Conservation (phyloP, 805 yeast genomes). For the Isabelozyma gotoi region DNA sequence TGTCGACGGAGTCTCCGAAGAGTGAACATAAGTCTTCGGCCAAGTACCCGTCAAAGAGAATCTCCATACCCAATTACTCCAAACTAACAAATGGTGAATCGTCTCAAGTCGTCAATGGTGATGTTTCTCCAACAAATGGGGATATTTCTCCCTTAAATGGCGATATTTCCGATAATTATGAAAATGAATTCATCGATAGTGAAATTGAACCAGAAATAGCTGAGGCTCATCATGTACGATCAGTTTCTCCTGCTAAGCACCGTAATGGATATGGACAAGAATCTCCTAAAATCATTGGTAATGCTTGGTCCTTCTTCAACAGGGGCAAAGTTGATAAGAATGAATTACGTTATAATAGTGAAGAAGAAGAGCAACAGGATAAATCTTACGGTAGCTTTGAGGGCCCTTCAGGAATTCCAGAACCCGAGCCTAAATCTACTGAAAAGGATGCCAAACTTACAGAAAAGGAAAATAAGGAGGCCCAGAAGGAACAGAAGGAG, state of each 20-base stretch:
- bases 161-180: not conserved
- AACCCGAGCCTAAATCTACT: not conserved
- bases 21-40: not conserved
- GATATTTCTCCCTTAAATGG: not conserved
- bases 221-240: not conserved
- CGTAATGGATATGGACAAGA: constrained; percentile 11
- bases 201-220: not conserved
- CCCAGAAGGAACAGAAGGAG: too few species aligned
- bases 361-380: constrained; percentile 26
- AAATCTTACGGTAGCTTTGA: too few species aligned
- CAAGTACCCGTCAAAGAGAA: constrained; percentile 4
- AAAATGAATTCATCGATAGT: constrained; percentile 3
- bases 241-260: not conserved
- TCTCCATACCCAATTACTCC: constrained; percentile 3
- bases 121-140: not conserved
- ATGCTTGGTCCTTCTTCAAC: constrained; percentile 31
- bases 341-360: constrained; percentile 31
- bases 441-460: not conserved
- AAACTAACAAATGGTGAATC: not conserved
- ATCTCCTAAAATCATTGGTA: constrained; percentile 24
- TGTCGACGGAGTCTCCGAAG: not conserved
- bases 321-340: constrained; percentile 23
- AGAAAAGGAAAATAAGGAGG: too few species aligned
- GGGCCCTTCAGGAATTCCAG: not conserved
- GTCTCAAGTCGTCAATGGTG: not conserved